Evolutionary conservation across 2,329 filamentous ascomycete species (phyloP).

Genomic region (Fusarium keratoplasticum): DNA sequence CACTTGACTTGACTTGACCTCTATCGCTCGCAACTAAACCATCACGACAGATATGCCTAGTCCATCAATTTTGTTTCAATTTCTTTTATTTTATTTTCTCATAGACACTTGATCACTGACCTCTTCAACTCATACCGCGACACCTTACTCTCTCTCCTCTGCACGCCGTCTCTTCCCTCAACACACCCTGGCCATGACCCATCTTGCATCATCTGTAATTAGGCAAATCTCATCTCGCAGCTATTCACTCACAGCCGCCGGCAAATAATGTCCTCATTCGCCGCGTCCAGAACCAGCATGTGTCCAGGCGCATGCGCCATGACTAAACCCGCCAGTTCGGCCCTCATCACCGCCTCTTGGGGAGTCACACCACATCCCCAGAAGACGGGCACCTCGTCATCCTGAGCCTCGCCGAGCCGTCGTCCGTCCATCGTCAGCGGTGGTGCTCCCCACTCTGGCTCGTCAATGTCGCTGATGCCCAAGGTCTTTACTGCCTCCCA

Average conservation of each 20-base stretch:
- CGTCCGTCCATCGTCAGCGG: slow-evolving; percentile 55
- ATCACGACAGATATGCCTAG: not conserved
- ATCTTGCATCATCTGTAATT: slow-evolving; percentile 1
- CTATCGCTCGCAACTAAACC: not conserved
- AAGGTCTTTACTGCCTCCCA: slow-evolving; percentile 66
- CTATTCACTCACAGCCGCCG: not conserved
- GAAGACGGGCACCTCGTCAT: slow-evolving; percentile 63
- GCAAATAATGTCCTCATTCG: slow-evolving; percentile 51
- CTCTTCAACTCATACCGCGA: not conserved
- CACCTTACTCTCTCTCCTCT: not conserved
- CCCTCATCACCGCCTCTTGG: slow-evolving; percentile 71
- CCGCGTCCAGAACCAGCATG: slow-evolving; percentile 70
- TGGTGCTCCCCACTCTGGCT: slow-evolving; percentile 68
- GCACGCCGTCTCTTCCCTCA: not conserved
- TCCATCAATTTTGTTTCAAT: not conserved
- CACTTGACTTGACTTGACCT: slow-evolving; percentile 45
- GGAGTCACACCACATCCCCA: slow-evolving; percentile 76
- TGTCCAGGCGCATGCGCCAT: slow-evolving; percentile 72
- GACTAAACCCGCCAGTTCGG: slow-evolving; percentile 63
- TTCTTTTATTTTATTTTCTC: not conserved
- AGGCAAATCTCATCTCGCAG: not conserved
- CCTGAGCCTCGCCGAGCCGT: slow-evolving; percentile 43
- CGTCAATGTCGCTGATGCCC: slow-evolving; percentile 65
- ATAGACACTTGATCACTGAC: not conserved
- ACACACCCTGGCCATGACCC: not conserved